phyloP scores from a whole-genome alignment of 2,329 filamentous ascomycete genomes.

The Bimuria novae-zelandiae region DNA sequence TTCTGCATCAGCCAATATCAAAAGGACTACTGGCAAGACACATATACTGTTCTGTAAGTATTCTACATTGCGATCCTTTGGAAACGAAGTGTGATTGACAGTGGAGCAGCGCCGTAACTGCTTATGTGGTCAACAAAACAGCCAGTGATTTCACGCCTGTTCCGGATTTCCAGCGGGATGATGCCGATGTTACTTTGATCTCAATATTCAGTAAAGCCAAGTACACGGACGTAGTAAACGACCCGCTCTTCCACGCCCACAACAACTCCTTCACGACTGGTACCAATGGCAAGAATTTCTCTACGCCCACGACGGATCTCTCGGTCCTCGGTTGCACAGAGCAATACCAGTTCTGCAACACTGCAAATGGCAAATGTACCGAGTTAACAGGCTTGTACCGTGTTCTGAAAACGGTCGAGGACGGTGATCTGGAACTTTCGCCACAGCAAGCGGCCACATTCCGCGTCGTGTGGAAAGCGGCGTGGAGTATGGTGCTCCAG shows the following conservation, averaged over 20 bases:
- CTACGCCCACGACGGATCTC: slow-evolving; percentile 17
- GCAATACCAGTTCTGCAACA: slow-evolving; percentile 29
- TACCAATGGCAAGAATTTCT: slow-evolving; percentile 8
- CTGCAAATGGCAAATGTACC: slow-evolving; percentile 15
- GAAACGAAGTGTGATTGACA: neutral
- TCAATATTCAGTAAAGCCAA: slow-evolving; percentile 21
- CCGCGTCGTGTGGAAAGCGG: slow-evolving; percentile 21
- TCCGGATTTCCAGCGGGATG: slow-evolving; percentile 19
- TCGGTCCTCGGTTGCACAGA: slow-evolving; percentile 25
- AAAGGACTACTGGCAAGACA: slow-evolving; percentile 15
- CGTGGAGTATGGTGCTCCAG: slow-evolving; percentile 24
- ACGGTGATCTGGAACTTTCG: slow-evolving; percentile 15
- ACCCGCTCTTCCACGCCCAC: slow-evolving; percentile 23
- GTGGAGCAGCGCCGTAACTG: slow-evolving; percentile 10
- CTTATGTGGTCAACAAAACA: slow-evolving; percentile 15
- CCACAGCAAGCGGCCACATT: slow-evolving; percentile 16
- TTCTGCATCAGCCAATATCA: slow-evolving; percentile 24
- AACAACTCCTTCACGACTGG: neutral
- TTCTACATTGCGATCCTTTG: neutral
- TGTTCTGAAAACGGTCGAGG: slow-evolving; percentile 10
- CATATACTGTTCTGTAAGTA: slow-evolving; percentile 22
- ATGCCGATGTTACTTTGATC: slow-evolving; percentile 25
- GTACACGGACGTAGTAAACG: slow-evolving; percentile 17
- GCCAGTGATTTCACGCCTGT: slow-evolving; percentile 25
- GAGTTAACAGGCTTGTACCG: slow-evolving; percentile 22